Base-by-base conservation (phyloP, 331 rosid species). In the Quercus lobata region DNA sequence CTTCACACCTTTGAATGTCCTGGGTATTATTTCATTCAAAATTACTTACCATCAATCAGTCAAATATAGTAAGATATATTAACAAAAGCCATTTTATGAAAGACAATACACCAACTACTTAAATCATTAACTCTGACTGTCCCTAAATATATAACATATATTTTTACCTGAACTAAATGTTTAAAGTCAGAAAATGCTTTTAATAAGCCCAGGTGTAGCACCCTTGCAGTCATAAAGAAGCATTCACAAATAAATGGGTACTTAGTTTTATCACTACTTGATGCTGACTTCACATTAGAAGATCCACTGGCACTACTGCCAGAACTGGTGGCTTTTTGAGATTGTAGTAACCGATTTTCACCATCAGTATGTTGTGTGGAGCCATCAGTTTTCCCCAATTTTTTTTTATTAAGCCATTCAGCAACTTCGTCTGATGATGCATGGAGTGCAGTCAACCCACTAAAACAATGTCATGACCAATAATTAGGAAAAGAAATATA, bases 191-290 rank as follows among this genome's bases (percentile, higher is more conserved):
- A 93, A 81, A 96, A 89, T 79, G 97, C 97, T 84, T 93, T 96
- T 76, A 96, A 87, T 82, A 96, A 90, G 71, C 99, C 99, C 83
- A 96, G 80, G 83, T 96, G 88, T 81, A 96, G 97, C 85, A 93
- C 98, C 88, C 99, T 89, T 55, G 94, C 94, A 60, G 98, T 96
- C 97, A 96, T 96, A 88, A 92, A 96, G 94, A 96, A 96, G 88
- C 99, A 96, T 89, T 96, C 99, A 9, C 98, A 93, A 82, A 93
- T 96, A 87, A 96, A 96, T 72, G 96, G 75, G 83, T 88, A 96
- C 78, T 89, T 93, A 55, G 82, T 72, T 83, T 86, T 92, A 82
- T 88, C 94, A 80, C 85, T 79, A 56, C 74, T 84, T 32, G 81
- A 78, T 74, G 84, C 78, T 71, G 86, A 52, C 76, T 82, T 86